These are phyloP conservation scores for Sherardia arvensis DNA, from an alignment of 257 asterid species.

Conservation along the genomic window DNA sequence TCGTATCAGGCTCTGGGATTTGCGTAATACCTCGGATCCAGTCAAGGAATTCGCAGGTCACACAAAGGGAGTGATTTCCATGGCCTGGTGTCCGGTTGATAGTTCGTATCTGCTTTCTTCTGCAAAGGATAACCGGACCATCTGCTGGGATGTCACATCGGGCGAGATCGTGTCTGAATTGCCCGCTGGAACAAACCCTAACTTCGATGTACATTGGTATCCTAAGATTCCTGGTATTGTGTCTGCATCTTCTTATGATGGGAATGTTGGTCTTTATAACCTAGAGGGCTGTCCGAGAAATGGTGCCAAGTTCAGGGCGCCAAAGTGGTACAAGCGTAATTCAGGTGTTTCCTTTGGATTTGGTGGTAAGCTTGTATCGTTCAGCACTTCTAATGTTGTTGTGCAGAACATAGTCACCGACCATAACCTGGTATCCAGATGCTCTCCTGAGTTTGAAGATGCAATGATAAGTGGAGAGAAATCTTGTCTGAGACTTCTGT, in stretches of 20 bases:
- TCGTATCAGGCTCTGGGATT: conserved; percentile 89
- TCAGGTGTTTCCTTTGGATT: conserved; percentile 98
- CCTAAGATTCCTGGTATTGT: conserved; percentile 85
- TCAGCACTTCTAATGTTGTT: conserved; percentile 59
- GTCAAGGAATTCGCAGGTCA: conserved; percentile 89
- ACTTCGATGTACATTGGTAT: conserved; percentile 95
- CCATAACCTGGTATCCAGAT: conserved; percentile 61
- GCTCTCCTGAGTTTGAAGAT: conserved; percentile 77
- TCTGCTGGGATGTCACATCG: conserved; percentile 83
- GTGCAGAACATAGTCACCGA: conserved; percentile 67
- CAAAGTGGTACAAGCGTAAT: conserved; percentile 84
- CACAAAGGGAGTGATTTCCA: conserved; percentile 93
- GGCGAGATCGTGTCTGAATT: conserved; percentile 94
- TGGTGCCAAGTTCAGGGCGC: conserved; percentile 70
- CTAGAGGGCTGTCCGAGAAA: conserved; percentile 79
- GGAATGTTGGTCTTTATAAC: conserved; percentile 86
- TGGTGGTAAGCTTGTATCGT: conserved; percentile 97
- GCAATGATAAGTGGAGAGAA: conserved; percentile 76
- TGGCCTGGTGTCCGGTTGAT: conserved; percentile 98
- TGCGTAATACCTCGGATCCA: conserved; percentile 80
- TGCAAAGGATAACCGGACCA: conserved; percentile 93
- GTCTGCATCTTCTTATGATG: conserved; percentile 97
- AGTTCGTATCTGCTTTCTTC: conserved; percentile 90
- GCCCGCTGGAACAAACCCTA: conserved; percentile 95
- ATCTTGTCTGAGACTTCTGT: conserved; percentile 58